Conservation (phyloP, 202 grass and related monocot species). For the Schoenoplectus triqueter region DNA sequence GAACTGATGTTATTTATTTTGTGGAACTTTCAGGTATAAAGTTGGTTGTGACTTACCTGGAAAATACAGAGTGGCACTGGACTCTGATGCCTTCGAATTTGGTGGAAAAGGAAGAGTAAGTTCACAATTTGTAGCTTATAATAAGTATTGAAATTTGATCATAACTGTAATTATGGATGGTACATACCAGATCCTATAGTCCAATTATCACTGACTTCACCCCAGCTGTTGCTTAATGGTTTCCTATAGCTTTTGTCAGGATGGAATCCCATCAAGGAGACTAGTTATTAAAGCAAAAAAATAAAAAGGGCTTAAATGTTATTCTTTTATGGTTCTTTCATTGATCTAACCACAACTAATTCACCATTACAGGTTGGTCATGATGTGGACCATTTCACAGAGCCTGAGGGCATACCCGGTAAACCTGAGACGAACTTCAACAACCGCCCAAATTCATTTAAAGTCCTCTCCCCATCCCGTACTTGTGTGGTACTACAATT, state of each 20-base stretch:
- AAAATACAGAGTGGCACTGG: constrained; percentile 76
- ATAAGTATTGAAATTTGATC: neutral
- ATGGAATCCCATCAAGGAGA: neutral
- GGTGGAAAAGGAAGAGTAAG: constrained; percentile 94
- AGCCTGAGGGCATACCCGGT: constrained; percentile 83
- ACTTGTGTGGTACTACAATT: constrained; percentile 81
- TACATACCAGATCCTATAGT: neutral
- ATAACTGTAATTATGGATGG: neutral
- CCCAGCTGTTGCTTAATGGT: neutral
- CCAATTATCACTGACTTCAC: neutral
- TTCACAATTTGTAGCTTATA: neutral
- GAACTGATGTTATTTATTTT: constrained; percentile 18
- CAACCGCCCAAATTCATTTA: constrained; percentile 96
- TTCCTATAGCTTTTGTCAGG: neutral
- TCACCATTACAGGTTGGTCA: constrained; percentile 63
- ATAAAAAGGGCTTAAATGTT: neutral
- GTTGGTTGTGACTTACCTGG: constrained; percentile 91
- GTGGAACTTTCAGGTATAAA: constrained; percentile 63
- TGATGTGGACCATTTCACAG: constrained; percentile 82
- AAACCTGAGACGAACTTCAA: constrained; percentile 91
- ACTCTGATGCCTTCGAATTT: constrained; percentile 81
- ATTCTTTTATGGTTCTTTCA: neutral
- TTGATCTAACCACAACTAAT: neutral
- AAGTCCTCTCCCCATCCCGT: constrained; percentile 74
- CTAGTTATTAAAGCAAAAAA: neutral